phyloP scores from a whole-genome alignment of 345 rosid species.

The Combretum micranthum region DNA sequence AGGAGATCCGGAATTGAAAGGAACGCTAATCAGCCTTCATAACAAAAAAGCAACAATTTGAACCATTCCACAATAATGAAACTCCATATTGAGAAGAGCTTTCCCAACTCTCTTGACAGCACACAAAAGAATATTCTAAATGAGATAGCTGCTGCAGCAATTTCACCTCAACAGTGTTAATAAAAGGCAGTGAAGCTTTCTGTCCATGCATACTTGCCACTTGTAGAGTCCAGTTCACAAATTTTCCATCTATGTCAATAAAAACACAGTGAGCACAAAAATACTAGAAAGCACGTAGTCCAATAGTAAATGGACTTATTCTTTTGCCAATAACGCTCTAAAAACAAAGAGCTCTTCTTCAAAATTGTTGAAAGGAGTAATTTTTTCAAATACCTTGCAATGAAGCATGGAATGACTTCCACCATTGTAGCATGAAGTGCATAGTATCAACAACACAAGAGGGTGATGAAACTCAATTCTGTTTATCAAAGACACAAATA shows the following conservation, averaged over 20 bases:
- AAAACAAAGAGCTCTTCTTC: too few species aligned
- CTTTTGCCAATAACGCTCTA: too few species aligned
- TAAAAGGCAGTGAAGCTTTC: slow-evolving; percentile 66
- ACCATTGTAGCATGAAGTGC: too few species aligned
- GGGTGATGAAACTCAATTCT: too few species aligned
- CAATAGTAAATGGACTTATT: neutral
- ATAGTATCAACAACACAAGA: too few species aligned
- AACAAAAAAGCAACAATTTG: neutral
- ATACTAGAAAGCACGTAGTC: slow-evolving; percentile 12
- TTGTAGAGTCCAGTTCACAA: slow-evolving; percentile 73
- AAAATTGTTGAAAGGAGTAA: too few species aligned
- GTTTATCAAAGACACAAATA: too few species aligned
- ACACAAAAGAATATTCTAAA: slow-evolving; percentile 2
- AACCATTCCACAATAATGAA: neutral
- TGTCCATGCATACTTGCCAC: slow-evolving; percentile 71
- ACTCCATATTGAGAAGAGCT: neutral
- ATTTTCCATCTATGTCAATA: slow-evolving; percentile 50
- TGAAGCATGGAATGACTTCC: too few species aligned
- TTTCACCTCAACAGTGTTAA: slow-evolving; percentile 70
- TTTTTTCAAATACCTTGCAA: too few species aligned
- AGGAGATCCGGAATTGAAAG: slow-evolving; percentile 47
- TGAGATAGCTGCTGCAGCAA: neutral
- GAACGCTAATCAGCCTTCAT: neutral
- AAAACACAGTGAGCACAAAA: slow-evolving; percentile 13
- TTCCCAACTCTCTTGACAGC: neutral